Conservation (phyloP, 805 yeast genomes). For the Suhomyces emberorum region DNA sequence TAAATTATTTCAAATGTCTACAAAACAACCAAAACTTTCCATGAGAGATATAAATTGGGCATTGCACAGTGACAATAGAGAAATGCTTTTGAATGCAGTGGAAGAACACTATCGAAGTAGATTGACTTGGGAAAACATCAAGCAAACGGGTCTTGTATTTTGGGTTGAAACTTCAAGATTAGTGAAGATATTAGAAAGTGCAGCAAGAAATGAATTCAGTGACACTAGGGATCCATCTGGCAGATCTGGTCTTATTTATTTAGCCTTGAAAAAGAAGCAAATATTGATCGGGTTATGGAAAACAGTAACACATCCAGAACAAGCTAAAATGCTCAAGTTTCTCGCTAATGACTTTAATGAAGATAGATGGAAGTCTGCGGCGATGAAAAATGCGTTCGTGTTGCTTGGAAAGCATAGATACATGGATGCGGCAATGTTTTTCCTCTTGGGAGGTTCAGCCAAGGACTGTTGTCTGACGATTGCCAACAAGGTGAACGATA, state of each 20-base stretch:
- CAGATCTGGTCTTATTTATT: conserved; percentile 65
- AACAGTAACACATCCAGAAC: conserved; percentile 74
- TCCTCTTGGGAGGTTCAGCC: conserved; percentile 70
- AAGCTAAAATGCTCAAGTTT: conserved; percentile 75
- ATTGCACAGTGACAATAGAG: conserved; percentile 74
- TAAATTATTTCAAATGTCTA: conserved; percentile 53
- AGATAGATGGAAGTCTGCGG: conserved; percentile 82
- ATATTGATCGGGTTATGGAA: conserved; percentile 81
- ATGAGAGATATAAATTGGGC: conserved; percentile 91
- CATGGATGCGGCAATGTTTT: conserved; percentile 85
- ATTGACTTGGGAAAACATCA: conserved; percentile 59
- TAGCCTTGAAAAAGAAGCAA: conserved; percentile 76
- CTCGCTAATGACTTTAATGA: conserved; percentile 71
- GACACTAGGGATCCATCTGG: conserved; percentile 66
- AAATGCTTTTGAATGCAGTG: conserved; percentile 53
- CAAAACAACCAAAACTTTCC: conserved; percentile 51
- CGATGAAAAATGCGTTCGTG: conserved; percentile 89
- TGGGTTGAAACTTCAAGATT: conserved; percentile 52
- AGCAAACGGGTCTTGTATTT: conserved; percentile 61
- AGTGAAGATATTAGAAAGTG: conserved; percentile 50
- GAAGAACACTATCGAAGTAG: conserved; percentile 40
- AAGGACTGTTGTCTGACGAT: conserved; percentile 77
- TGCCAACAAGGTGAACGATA: conserved; percentile 61
- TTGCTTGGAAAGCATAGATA: conserved; percentile 83
- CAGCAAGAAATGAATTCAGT: conserved; percentile 71